Evolutionary conservation across 1,139 yeast genomes (phyloP), one percentile per base, ranked within the genome.

Genomic region (Neolecta irregularis): DNA sequence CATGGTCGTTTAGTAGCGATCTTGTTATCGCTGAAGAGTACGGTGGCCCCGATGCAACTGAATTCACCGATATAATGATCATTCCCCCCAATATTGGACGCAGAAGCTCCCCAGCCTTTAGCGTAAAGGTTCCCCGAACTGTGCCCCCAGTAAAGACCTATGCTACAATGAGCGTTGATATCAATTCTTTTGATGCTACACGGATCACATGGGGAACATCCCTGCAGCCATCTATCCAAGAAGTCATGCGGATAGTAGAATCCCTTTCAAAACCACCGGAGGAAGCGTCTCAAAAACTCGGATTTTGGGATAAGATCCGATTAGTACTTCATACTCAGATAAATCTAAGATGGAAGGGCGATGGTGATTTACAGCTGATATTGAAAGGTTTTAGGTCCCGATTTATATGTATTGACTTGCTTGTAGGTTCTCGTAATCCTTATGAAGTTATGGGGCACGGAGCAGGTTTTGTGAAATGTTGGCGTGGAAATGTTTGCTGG

Each of bases 121-220:
- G 74, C 2, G 52, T 83, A 26, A 65, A 65, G 13, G 74, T 85
- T 7, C 74, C 81, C 25, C 74, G 88, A 43, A 76, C 95, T 0
- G 60, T 85, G 32, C 68, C 92, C 0, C 64, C 91, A 0, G 73
- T 81, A 29, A 83, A 85, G 50, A 57, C 78, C 38, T 80, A 62
- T 49, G 67, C 83, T 0, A 74, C 74, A 40, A 52, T 81, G 44
- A 56, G 60, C 8, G 63, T 79, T 41, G 62, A 60, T 11, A 63
- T 78, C 28, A 61, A 64, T 38, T 67, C 92, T 0, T 58, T 61
- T 13, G 53, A 56, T 6, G 74, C 88, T 0, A 70, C 91, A 0
- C 60, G 79, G 24, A 71, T 80, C 29, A 71, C 80, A 0, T 83
- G 94, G 93, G 92, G 93, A 20, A 74, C 75, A 24, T 76, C 83